Evolutionary conservation across 306 rosid species (phyloP).

Genomic region (Quercus suber): DNA sequence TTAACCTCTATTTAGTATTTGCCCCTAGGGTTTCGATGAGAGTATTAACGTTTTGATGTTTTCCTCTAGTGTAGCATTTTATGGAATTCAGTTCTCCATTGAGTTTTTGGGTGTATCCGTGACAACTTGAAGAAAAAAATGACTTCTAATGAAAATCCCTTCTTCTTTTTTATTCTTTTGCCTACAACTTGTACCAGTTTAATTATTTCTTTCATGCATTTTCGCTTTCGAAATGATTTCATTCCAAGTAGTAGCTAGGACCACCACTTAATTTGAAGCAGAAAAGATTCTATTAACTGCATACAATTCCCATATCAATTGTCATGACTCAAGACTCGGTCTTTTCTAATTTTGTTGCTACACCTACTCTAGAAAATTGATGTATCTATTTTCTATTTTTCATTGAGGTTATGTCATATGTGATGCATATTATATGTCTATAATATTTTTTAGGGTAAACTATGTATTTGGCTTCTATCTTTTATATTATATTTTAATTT

Average conservation of each 20-base stretch:
- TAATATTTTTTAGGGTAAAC: no score
- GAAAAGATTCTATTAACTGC: conserved; percentile 26
- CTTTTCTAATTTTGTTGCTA: conserved; percentile 18
- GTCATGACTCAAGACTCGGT: conserved; percentile 25
- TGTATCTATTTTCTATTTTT: neutral
- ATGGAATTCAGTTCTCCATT: conserved; percentile 2
- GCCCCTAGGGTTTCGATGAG: conserved; percentile 8
- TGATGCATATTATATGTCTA: no score
- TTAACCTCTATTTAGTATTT: conserved; percentile 6
- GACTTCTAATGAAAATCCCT: neutral
- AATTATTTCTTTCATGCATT: conserved; percentile 42
- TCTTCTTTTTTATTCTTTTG: neutral
- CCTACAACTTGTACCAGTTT: conserved; percentile 25
- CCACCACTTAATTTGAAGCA: conserved; percentile 36
- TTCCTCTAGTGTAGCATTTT: conserved; percentile 3
- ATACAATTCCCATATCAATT: conserved; percentile 30
- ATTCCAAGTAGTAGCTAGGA: conserved; percentile 55
- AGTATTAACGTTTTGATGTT: conserved; percentile 13
- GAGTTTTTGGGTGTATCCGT: conserved; percentile 1
- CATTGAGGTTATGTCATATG: no score
- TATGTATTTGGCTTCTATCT: fast-evolving
- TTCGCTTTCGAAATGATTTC: conserved; percentile 72
- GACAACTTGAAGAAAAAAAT: conserved; percentile 2
- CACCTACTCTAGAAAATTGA: conserved; percentile 43
- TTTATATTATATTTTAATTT: no score